Evolutionary conservation across 495 filamentous ascomycete species (phyloP).

Genomic region (Talaromyces wortmannii): DNA sequence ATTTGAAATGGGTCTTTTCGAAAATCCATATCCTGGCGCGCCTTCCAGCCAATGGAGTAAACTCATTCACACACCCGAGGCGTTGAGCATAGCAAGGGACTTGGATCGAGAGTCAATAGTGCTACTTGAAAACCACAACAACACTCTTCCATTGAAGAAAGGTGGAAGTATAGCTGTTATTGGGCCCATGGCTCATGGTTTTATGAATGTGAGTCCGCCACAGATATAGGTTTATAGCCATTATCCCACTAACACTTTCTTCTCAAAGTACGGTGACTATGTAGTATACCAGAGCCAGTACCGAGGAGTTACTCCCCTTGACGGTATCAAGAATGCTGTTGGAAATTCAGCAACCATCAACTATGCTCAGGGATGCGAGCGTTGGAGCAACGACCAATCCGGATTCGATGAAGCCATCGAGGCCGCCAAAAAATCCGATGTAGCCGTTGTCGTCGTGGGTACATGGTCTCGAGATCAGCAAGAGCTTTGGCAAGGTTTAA

Average conservation of each 20-base stretch:
- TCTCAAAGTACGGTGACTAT: conserved; percentile 55
- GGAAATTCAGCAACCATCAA: conserved; percentile 45
- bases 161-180: conserved; percentile 61
- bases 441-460: conserved; percentile 64
- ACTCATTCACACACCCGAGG: conserved; percentile 50
- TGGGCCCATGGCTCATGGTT: conserved; percentile 65
- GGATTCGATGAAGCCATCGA: conserved; percentile 55
- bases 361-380: conserved; percentile 63
- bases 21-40: conserved; percentile 51
- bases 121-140: conserved; percentile 60
- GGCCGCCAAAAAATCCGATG: conserved; percentile 57
- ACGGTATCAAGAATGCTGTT: conserved; percentile 55
- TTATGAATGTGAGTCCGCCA: conserved; percentile 50
- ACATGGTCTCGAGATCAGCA: conserved; percentile 68
- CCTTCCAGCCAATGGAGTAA: conserved; percentile 41
- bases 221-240: not conserved
- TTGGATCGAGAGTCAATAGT: conserved; percentile 65
- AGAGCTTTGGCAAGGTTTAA: conserved; percentile 60
- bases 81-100: conserved; percentile 48
- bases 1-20: conserved; percentile 61
- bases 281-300: conserved; percentile 55
- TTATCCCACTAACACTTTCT: conserved; percentile 3
- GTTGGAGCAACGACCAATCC: conserved; percentile 62
- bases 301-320: conserved; percentile 57
- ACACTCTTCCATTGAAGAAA: conserved; percentile 52